Base-by-base conservation (phyloP, 1,284 basidiomycete species). In the Ganoderma meredithae region DNA sequence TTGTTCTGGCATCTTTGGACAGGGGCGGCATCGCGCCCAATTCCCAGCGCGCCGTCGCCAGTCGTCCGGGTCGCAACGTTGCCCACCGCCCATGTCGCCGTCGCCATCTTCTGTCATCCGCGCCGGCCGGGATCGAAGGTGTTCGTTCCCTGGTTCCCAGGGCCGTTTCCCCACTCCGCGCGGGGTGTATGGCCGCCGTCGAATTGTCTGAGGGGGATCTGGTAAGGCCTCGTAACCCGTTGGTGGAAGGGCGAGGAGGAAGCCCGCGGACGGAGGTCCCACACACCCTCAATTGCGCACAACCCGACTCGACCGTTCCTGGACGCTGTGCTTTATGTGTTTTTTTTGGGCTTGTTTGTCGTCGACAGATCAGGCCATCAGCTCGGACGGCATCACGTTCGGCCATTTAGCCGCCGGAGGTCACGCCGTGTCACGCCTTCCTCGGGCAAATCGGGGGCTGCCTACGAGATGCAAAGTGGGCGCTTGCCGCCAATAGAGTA, bases 161-260 rank as follows among this genome's bases (percentile, higher is more conserved):
- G 47, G 10, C 10, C 22, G 25, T 49, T 49, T 8, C 22, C 22
- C n/a, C 47, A 39, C 31, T 19, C 27, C 55, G 55, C 3, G 17
- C 17, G 3, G 31, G 0, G 52, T 36, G 15, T 4, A 15, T 17
- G n/a, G 31, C 31, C 55, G 4, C 33, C 60, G 52, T 56, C 65
- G 65, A 66, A 66, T 66, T n/a, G 22, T 52, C n/a, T 58, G 31
- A 9, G 22, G 12, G n/a, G 53, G 27, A 66, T 66, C 53, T 66
- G 58, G 64, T 43, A 64, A 31, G 4, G 53, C 12, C 9, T 44
- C 27, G 39, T 36, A 36, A 36, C 2, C 7, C 36, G 36, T 36
- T 36, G 36, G 36, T 2, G 2, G 15, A 6, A 7, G 5, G 19
- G 1, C 17, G 33, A 8, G 5, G 40, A 44, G 53, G 27, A 56